These are phyloP conservation scores for Lophiotrema nucula DNA, from an alignment of 495 filamentous ascomycete genomes.

Conservation along the genomic window DNA sequence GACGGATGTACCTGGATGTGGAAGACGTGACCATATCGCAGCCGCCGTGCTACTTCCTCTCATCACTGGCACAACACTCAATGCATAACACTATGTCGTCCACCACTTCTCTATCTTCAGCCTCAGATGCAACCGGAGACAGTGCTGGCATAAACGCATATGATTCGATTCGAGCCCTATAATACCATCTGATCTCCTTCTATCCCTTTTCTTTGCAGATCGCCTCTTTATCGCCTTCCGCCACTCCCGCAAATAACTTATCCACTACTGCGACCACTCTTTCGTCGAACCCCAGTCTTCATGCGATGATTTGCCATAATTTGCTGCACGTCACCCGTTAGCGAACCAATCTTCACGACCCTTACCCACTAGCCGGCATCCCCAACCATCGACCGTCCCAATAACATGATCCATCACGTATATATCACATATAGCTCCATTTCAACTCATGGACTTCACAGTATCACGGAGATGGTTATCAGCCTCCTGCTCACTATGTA, in stretches of 20 bases:
- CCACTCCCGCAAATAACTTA: conserved; percentile 2
- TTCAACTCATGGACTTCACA: not conserved
- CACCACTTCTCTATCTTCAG: too few relatives aligned
- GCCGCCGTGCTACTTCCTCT: too few relatives aligned
- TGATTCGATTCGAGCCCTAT: too few relatives aligned
- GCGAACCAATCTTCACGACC: conserved; percentile 23
- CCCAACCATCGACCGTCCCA: conserved; percentile 16
- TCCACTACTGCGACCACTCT: not conserved
- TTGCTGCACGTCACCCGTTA: conserved; percentile 20
- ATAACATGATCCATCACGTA: conserved; percentile 17
- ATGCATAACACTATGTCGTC: too few relatives aligned
- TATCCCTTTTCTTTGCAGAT: conserved; percentile 35
- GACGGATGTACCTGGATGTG: too few relatives aligned
- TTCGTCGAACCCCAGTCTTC: not conserved
- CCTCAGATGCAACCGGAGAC: too few relatives aligned
- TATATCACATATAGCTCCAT: conserved; percentile 15
- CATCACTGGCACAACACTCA: too few relatives aligned
- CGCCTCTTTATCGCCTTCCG: conserved; percentile 10
- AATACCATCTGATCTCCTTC: too few relatives aligned
- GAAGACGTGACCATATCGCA: too few relatives aligned
- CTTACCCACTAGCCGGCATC: conserved; percentile 16
- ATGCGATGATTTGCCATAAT: conserved; percentile 24
- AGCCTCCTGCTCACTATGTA: conserved; percentile 5
- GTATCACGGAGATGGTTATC: not conserved
- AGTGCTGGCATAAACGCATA: too few relatives aligned